Evolutionary conservation across 1,284 basidiomycete genomes (phyloP).

Genomic region (Tilletia caries): DNA sequence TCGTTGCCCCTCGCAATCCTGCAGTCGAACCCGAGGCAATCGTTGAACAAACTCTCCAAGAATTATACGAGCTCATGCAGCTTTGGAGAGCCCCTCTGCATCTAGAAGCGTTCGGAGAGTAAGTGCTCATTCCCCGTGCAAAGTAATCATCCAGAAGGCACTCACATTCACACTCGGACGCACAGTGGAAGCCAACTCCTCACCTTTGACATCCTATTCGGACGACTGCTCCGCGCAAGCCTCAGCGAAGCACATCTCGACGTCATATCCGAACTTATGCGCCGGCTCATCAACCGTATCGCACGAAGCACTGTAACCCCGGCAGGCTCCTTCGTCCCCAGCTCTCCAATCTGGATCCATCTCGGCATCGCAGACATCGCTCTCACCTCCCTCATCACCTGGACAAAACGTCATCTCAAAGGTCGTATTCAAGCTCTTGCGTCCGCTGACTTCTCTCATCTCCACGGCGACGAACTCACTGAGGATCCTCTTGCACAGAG

Average conservation of each 20-base stretch:
- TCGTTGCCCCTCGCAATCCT: neutral
- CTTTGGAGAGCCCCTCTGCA: neutral
- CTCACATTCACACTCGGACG: neutral
- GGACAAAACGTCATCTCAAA: neutral
- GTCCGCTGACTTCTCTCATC: neutral
- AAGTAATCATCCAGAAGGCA: neutral
- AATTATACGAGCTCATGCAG: neutral
- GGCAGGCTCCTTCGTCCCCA: neutral
- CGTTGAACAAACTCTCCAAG: neutral
- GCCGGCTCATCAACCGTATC: neutral
- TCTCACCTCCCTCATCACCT: neutral
- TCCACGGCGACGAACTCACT: neutral
- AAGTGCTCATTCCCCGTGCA: neutral
- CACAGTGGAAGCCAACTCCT: neutral
- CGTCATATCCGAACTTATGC: neutral
- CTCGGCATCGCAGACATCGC: slow-evolving; percentile 9
- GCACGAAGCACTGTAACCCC: neutral
- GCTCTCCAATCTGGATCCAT: slow-evolving; percentile 7
- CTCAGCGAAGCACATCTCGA: neutral
- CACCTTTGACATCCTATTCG: neutral
- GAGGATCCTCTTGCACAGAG: neutral
- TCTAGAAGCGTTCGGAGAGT: slow-evolving; percentile 1
- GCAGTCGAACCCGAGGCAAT: neutral
- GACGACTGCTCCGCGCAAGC: neutral
- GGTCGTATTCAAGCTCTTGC: neutral